A percentile compares a stretch with the other conserved stretches of the same genome.
Evolutionary conservation across 2,329 filamentous ascomycete species (phyloP).

Genomic region (Periconia digitata): DNA sequence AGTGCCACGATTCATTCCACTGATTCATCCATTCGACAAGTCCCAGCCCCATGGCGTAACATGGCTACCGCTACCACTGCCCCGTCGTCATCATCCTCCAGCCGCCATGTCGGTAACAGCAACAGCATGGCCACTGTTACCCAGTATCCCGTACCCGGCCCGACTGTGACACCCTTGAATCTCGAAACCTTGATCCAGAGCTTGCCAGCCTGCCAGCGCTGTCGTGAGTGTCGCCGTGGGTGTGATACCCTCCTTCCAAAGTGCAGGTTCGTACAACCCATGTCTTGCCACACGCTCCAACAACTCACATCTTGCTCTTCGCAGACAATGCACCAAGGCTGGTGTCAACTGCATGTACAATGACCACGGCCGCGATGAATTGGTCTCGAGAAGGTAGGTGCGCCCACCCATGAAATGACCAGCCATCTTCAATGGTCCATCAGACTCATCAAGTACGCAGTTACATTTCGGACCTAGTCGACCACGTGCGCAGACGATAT

Average conservation of each 20-base stretch:
- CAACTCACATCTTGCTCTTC: background rate
- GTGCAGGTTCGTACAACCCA: conserved; percentile 25
- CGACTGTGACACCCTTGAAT: conserved; percentile 11
- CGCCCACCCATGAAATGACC: background rate
- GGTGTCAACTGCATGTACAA: conserved; percentile 38
- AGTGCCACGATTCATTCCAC: no score
- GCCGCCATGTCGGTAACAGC: no score
- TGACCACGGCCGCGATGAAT: conserved; percentile 35
- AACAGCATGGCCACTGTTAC: no score
- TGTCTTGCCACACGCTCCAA: conserved; percentile 19
- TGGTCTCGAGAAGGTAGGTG: conserved; percentile 33
- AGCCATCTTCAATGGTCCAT: no score
- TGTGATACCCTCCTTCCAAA: conserved; percentile 41
- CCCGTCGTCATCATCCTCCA: no score
- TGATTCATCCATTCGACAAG: no score
- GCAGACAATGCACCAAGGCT: conserved; percentile 40
- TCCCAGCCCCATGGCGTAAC: no score
- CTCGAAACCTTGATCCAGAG: conserved; percentile 24
- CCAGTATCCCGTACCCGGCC: no score
- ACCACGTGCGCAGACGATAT: conserved; percentile 36
- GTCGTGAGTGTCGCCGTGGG: conserved; percentile 39
- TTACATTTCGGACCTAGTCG: conserved; percentile 39
- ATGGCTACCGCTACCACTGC: no score
- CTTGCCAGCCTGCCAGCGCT: conserved; percentile 39
- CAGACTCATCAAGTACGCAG: no score